phyloP scores from a whole-genome alignment of 371 early-diverging fungal genomes.

The Mortierella sp. region DNA sequence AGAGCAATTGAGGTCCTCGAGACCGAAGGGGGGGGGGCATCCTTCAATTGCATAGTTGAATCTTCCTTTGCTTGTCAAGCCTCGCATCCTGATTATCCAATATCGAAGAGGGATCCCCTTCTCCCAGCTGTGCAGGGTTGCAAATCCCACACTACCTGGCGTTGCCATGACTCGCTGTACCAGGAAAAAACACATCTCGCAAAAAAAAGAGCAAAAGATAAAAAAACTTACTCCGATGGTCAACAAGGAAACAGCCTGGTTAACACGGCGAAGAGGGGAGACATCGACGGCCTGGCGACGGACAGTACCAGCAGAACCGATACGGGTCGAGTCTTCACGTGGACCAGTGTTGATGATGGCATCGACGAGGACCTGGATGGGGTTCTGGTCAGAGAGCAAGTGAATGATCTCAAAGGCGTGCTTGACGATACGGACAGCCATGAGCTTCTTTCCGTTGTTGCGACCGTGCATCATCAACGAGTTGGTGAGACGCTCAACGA shows the following conservation, averaged over 20 bases:
- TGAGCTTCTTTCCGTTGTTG: conserved; percentile 99
- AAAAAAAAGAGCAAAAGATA: conserved; percentile 2
- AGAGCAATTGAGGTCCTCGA: too few species aligned
- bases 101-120: too few species aligned
- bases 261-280: conserved; percentile 98
- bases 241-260: conserved; percentile 96
- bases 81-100: too few species aligned
- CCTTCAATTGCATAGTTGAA: too few species aligned
- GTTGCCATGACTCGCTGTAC: too few species aligned
- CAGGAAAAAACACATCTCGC: too few species aligned
- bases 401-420: conserved; percentile 99
- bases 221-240: conserved; percentile 89
- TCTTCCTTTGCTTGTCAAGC: too few species aligned
- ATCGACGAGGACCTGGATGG: conserved; percentile 99
- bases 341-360: conserved; percentile 99
- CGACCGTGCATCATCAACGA: conserved; percentile 99
- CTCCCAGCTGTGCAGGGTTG: too few species aligned
- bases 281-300: conserved; percentile 99
- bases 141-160: too few species aligned
- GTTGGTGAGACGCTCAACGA: conserved; percentile 99
- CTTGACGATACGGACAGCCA: conserved; percentile 99
- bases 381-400: conserved; percentile 99
- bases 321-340: conserved; percentile 99
- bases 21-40: too few species aligned
- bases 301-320: conserved; percentile 99